Base-by-base conservation (phyloP, 2,329 filamentous ascomycete species). In the Fusarium chlamydosporum region DNA sequence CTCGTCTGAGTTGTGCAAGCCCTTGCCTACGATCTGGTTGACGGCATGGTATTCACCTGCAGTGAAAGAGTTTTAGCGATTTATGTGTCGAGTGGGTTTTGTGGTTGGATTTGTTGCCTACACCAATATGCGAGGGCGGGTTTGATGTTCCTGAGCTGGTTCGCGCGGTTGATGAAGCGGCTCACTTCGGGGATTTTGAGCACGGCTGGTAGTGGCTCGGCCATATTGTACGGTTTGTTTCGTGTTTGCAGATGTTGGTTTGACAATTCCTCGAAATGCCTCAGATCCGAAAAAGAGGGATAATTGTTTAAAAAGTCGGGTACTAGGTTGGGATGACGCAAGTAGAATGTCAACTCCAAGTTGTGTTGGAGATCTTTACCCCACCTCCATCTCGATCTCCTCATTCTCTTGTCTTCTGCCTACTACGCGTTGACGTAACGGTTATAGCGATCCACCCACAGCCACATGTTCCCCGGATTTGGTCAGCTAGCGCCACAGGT, bases 101-200 rank as follows among this genome's bases (percentile, higher is more conserved):
- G 15, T 45, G 40, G 31, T 55, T n/a, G n/a, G 42, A 29, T 27
- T 47, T 33, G 54, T 11, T 33, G 11, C 86, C 91, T 86, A 97
- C 95, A 96, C 94, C 95, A 98, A 80, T 98, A 99, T 67, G 94
- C 87, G 72, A 98, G 87, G 62, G 96, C 92, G 10, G 96, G 96
- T 80, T 95, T 96, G 76, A 90, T 88, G 61, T 86, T 86, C 78
- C 95, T 92, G 48, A 99, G 87, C 82, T 99, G 95, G 35, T 88
- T 87, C 34, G 93, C 95, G 75, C 95, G 89, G 56, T 90, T 86
- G 66, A 94, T 90, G 79, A 96, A 97, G 64, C 93, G 92, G 70
- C 89, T 89, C 76, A 97, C 89, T 77, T 97, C 94, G 62, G 92
- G 90, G 58, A 90, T 84, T 82, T 92, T 94, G 74, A 99, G 85